Evolutionary conservation across 192 early-diverging fungal species (phyloP), one percentile per base, ranked within the genome.

Genomic region (Borealophlyctis nickersoniae): DNA sequence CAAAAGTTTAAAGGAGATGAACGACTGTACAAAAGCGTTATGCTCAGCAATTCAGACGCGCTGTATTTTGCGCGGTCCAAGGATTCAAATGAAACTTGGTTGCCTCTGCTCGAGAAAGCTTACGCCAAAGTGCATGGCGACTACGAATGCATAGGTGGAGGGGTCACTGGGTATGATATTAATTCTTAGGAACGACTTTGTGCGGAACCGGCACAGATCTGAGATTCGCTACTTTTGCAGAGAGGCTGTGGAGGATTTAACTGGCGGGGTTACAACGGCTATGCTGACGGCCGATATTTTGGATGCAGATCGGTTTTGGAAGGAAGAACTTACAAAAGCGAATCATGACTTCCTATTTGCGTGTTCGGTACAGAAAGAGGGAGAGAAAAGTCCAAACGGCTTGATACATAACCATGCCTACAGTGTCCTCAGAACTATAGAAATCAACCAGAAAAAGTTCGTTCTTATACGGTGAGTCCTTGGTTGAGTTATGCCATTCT

Each of bases 91-190:
- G 80, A 83, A 58, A 75, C 81, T 3, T 85, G 83, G 83, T 50
- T 81, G 36, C 81, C 81, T n/a, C 55, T 83, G 5, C 66, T 85
- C 58, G 83, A 85, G 61, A 85, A 85, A 52, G 83, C 81, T 3
- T 85, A 81, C 63, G 81, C 83, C 13, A 85, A 85, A 65, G 73
- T 78, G 27, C 78, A 85, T 75, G 74, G 77, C 19, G 70, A 72
- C 48, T 85, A 85, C 52, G 67, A 78, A 54, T 54, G 49, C n/a
- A 69, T 82, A 30, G 60, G 58, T 27, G 79, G 80, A 30, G 77
- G 78, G 11, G 58, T 14, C n/a, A 53, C 14, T 53, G 52, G 52
- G n/a, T 53, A 53, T 53, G n/a, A 7, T 53, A 7, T 28, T 9
- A 24, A 14, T 28, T n/a, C n/a, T n/a, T n/a, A 9, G 14, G 23